Percentiles rank a stretch among this genome's conserved stretches.
Conservation (phyloP, 352 stramenopile species). For the Pseudoperonospora humuli region DNA sequence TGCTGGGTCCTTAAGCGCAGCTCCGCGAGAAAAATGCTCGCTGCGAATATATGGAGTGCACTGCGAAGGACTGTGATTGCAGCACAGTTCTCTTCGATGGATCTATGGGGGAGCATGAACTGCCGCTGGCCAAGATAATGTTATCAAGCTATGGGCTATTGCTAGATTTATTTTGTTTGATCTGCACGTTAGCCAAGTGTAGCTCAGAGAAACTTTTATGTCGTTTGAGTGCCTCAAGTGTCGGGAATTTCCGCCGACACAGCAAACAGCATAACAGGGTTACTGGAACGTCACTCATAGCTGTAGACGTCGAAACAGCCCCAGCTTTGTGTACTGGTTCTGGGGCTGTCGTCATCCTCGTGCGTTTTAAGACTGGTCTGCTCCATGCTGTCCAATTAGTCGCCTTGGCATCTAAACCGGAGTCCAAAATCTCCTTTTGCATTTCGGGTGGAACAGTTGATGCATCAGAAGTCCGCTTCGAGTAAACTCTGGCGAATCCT, state of each 20-base stretch:
- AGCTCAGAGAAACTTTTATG: conserved; percentile 54
- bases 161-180: conserved; percentile 8
- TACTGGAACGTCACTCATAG: not conserved
- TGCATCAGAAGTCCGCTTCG: not conserved
- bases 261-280: conserved; percentile 45
- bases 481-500: conserved; percentile 59
- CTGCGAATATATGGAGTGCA: no score
- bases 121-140: conserved; percentile 57
- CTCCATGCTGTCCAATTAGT: conserved; percentile 34
- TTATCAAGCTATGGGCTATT: conserved; percentile 63
- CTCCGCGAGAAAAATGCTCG: no score
- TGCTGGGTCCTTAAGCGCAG: no score
- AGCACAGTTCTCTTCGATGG: conserved; percentile 58
- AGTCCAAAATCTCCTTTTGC: conserved; percentile 32
- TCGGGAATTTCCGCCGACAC: conserved; percentile 66
- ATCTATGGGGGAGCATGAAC: conserved; percentile 32
- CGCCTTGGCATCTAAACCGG: conserved; percentile 31
- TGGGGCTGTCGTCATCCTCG: not conserved
- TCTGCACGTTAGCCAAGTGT: conserved; percentile 36
- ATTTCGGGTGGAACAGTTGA: conserved; percentile 1
- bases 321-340: not conserved
- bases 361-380: conserved; percentile 8
- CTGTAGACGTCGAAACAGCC: not conserved
- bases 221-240: conserved; percentile 25
- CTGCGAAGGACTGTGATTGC: no score